Percentiles rank a stretch among this genome's conserved stretches.
These are phyloP conservation scores for Calycina herbarum DNA, from an alignment of 2,329 filamentous ascomycete species.

Conservation along the genomic window DNA sequence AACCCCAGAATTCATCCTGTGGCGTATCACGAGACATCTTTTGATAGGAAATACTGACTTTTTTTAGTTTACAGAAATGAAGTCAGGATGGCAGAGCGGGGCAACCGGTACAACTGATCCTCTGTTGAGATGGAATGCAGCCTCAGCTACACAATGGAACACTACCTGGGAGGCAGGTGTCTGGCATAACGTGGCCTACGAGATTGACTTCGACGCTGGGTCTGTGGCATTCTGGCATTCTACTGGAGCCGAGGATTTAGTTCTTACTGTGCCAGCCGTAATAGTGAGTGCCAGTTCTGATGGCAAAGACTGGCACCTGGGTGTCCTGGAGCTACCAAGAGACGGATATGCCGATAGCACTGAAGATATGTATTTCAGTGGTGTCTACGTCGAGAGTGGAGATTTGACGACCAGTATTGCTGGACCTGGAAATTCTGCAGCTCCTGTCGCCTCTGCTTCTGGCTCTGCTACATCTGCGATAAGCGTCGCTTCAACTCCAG, in stretches of 20 bases:
- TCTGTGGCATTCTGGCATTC: constrained; percentile 69
- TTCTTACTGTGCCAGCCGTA: constrained; percentile 58
- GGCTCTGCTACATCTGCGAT: background rate
- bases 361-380: constrained; percentile 71
- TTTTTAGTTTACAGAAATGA: constrained; percentile 43
- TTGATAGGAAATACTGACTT: background rate
- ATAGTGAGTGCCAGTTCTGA: constrained; percentile 59
- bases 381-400: constrained; percentile 67
- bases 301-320: constrained; percentile 70
- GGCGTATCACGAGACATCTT: too few species aligned
- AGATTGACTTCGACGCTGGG: constrained; percentile 63
- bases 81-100: constrained; percentile 62
- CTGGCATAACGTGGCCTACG: constrained; percentile 74
- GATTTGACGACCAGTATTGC: constrained; percentile 41
- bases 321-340: constrained; percentile 62
- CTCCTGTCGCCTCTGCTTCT: background rate
- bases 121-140: constrained; percentile 65
- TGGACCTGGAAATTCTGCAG: constrained; percentile 25
- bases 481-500: background rate
- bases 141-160: constrained; percentile 60
- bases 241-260: constrained; percentile 56
- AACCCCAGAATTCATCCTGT: too few species aligned
- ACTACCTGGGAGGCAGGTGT: constrained; percentile 58
- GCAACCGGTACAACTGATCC: constrained; percentile 46
- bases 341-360: constrained; percentile 47